phyloP scores from a whole-genome alignment of 2,329 filamentous ascomycete species.

The Neodidymelliopsis sp. region DNA sequence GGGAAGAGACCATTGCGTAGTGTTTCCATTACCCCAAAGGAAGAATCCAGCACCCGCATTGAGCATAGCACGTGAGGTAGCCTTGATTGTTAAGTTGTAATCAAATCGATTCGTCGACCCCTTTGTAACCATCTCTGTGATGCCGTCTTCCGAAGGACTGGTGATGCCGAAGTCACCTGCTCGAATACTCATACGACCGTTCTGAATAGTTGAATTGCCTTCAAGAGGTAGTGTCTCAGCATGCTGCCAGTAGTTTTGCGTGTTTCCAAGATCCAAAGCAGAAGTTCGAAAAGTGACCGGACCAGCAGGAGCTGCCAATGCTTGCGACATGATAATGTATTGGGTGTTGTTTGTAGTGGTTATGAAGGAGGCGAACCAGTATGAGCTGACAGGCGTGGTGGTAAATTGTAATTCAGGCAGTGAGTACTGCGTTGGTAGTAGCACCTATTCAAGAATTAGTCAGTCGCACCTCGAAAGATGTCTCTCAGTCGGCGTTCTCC shows the following conservation, averaged over 20 bases:
- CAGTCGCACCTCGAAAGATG: no score
- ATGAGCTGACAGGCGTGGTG: background rate
- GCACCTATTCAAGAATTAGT: no score
- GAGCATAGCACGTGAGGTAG: background rate
- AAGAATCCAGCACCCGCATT: background rate
- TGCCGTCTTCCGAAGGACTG: background rate
- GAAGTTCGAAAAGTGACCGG: background rate
- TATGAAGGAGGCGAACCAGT: background rate
- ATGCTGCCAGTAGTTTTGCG: background rate
- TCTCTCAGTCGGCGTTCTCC: no score
- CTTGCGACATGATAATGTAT: background rate
- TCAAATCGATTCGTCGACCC: background rate
- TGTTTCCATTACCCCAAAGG: background rate
- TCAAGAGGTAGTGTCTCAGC: background rate
- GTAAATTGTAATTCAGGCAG: background rate
- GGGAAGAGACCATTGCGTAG: background rate
- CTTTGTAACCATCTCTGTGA: background rate
- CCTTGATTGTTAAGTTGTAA: background rate
- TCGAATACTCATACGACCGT: background rate
- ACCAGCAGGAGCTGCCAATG: background rate
- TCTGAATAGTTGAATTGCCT: background rate
- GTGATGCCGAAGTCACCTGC: background rate
- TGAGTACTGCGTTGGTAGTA: background rate
- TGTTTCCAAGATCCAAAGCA: background rate
- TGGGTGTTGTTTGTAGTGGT: background rate